phyloP scores from a whole-genome alignment of 257 asterid genomes.

The Rauvolfia tetraphylla region DNA sequence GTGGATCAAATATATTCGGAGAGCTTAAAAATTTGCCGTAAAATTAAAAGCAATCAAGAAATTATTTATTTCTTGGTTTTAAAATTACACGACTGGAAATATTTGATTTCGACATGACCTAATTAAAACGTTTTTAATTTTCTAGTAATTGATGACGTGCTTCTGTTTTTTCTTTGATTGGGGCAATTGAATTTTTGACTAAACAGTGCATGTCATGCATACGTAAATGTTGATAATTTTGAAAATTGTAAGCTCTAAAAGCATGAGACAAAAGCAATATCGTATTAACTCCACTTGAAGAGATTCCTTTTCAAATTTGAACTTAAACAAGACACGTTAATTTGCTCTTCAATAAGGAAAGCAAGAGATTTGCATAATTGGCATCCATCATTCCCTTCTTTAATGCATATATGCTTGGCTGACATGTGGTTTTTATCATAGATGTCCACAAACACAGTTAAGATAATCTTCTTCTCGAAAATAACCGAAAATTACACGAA shows the following conservation, averaged over 20 bases:
- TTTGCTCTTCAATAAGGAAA: not conserved
- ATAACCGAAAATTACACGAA: not conserved
- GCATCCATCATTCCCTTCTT: slow-evolving; percentile 16
- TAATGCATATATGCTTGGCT: not conserved
- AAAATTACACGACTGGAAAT: too few species aligned
- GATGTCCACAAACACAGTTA: not conserved
- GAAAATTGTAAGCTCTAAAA: too few species aligned
- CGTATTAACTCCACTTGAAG: not conserved
- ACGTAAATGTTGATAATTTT: not conserved
- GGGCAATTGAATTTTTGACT: not conserved
- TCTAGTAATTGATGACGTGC: not conserved
- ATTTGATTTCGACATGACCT: too few species aligned
- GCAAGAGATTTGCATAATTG: slow-evolving; percentile 20
- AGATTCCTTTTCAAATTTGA: slow-evolving; percentile 7
- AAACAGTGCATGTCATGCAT: not conserved
- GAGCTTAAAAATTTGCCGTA: too few species aligned
- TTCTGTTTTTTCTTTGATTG: not conserved
- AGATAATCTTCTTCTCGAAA: not conserved
- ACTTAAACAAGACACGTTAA: not conserved
- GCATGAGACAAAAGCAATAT: not conserved
- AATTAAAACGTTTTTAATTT: too few species aligned
- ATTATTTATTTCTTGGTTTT: too few species aligned
- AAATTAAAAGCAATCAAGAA: too few species aligned
- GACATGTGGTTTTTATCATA: not conserved
- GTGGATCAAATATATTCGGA: too few species aligned